Evolutionary conservation across 768 basidiomycete species (phyloP).

Genomic region (Tricholoma saponaceum): DNA sequence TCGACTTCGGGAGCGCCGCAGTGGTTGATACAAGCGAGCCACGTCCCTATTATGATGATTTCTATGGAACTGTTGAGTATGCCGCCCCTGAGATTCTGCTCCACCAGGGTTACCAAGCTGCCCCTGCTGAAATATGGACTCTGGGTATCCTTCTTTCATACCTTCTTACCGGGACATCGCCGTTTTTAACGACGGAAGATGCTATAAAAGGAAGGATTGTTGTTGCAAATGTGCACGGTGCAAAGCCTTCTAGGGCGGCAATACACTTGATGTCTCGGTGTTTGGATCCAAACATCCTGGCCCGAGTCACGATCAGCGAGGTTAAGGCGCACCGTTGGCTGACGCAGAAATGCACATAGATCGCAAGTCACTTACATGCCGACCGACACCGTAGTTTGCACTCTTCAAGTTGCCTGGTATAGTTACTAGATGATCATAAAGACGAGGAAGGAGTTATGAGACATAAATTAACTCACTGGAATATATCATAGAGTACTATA

Average conservation of each 20-base stretch:
- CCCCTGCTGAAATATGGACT: constrained; percentile 96
- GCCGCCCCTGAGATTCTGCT: constrained; percentile 92
- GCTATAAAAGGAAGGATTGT: constrained; percentile 64
- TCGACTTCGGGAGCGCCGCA: constrained; percentile 92
- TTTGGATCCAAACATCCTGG: constrained; percentile 77
- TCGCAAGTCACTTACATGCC: neutral
- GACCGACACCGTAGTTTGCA: neutral
- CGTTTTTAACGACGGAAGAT: constrained; percentile 85
- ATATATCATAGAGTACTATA: too few species aligned
- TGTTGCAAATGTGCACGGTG: constrained; percentile 38
- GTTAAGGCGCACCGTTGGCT: constrained; percentile 88
- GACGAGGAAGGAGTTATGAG: too few species aligned
- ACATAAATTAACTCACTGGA: too few species aligned
- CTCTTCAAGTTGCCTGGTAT: too few species aligned
- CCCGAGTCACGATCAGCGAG: constrained; percentile 77
- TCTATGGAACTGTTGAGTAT: constrained; percentile 94
- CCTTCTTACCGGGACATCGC: constrained; percentile 87
- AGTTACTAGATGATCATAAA: too few species aligned
- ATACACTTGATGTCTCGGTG: constrained; percentile 70
- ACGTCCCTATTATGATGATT: constrained; percentile 67
- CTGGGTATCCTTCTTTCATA: constrained; percentile 94
- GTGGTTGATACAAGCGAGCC: constrained; percentile 60
- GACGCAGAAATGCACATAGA: constrained; percentile 4
- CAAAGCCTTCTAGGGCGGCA: constrained; percentile 41
- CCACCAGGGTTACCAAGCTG: constrained; percentile 85